A percentile compares a stretch with the other conserved stretches of the same genome.
These are phyloP conservation scores for Apiospora pterosperma DNA, from an alignment of 2,329 filamentous ascomycete species.

Conservation along the genomic window DNA sequence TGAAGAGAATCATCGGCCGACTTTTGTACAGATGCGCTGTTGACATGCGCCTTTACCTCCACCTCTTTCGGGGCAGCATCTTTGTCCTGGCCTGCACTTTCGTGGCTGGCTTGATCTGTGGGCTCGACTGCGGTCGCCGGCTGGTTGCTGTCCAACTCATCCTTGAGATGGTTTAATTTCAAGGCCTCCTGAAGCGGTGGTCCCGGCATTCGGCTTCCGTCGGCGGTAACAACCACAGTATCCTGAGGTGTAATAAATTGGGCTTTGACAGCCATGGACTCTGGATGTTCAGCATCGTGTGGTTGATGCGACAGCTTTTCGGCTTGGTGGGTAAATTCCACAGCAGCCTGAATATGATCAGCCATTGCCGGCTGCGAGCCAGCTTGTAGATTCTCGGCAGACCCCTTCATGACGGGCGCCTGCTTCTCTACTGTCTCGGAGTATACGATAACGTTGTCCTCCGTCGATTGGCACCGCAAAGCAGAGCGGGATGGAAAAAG, in stretches of 20 bases:
- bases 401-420: slow-evolving; percentile 15
- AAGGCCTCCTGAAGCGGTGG: slow-evolving; percentile 68
- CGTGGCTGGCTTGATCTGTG: slow-evolving; percentile 26
- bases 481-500: neutral
- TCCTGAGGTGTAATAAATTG: slow-evolving; percentile 67
- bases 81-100: slow-evolving; percentile 12
- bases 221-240: slow-evolving; percentile 65
- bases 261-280: slow-evolving; percentile 52
- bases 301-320: slow-evolving; percentile 49
- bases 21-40: slow-evolving; percentile 36
- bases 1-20: slow-evolving; percentile 44
- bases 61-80: slow-evolving; percentile 4
- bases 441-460: neutral
- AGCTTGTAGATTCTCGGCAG: slow-evolving; percentile 12
- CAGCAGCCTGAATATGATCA: slow-evolving; percentile 37
- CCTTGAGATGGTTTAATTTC: slow-evolving; percentile 63
- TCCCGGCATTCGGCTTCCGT: slow-evolving; percentile 63
- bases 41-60: slow-evolving; percentile 16
- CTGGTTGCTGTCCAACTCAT: slow-evolving; percentile 35
- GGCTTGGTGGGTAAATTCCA: slow-evolving; percentile 60
- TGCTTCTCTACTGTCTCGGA: neutral
- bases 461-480: neutral
- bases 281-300: slow-evolving; percentile 20
- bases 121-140: slow-evolving; percentile 23
- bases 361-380: slow-evolving; percentile 16